Evolutionary conservation across 441 rosid species (phyloP).

Genomic region (Omphalea diandra): DNA sequence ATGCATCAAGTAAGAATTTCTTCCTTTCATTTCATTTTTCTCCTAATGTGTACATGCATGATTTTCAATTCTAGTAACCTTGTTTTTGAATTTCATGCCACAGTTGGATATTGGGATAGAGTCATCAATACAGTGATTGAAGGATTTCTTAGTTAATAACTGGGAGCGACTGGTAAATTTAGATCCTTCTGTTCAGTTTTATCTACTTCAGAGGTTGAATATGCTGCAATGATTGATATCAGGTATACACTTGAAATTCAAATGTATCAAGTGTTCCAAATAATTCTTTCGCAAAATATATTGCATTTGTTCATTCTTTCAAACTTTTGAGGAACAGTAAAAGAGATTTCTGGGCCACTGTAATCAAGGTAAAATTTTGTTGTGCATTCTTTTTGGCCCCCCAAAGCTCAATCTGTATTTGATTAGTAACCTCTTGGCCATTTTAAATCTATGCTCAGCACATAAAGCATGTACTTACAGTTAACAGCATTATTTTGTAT

Average conservation of each 20-base stretch:
- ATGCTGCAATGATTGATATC: not conserved
- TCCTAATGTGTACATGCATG: not conserved
- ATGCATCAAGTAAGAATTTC: slow-evolving; percentile 5
- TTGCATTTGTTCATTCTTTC: slow-evolving; percentile 1
- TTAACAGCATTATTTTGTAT: not conserved
- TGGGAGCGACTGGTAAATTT: not conserved
- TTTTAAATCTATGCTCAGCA: not conserved
- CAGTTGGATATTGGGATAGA: slow-evolving; percentile 13
- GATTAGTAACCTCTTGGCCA: not conserved
- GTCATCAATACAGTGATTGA: not conserved
- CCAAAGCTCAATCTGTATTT: not conserved
- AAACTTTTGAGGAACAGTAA: not conserved
- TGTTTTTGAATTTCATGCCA: not conserved
- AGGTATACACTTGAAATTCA: not conserved
- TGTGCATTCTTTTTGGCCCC: not conserved
- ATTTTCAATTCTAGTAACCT: not conserved
- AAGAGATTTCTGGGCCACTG: not conserved
- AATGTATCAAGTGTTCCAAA: not conserved
- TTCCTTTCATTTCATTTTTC: slow-evolving; percentile 1
- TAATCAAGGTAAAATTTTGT: not conserved
- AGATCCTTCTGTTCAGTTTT: not conserved
- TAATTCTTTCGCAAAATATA: not conserved
- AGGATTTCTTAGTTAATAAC: not conserved
- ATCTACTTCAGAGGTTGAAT: slow-evolving; percentile 6
- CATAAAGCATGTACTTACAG: not conserved